These are phyloP conservation scores for Scenedesmus sp. DNA, from an alignment of 163 green algal genomes.

Conservation along the genomic window DNA sequence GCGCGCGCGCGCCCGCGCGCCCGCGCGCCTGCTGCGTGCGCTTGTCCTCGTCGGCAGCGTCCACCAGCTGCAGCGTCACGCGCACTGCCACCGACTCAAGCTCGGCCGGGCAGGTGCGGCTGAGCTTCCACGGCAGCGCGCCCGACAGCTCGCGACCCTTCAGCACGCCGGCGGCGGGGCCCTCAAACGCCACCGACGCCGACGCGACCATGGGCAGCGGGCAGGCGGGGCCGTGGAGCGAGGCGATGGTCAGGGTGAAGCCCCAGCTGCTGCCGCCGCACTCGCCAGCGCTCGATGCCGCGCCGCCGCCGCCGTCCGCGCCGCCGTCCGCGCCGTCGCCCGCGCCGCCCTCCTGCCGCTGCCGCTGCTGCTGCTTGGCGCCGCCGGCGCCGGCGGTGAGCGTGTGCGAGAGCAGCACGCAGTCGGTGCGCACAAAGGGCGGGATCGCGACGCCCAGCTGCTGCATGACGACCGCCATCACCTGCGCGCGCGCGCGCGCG, in stretches of 20 bases:
- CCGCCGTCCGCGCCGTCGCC: constrained; percentile 9
- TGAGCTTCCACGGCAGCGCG: constrained; percentile 19
- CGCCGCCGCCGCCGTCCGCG: not conserved
- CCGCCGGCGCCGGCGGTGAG: constrained; percentile 13
- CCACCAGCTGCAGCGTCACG: constrained; percentile 19
- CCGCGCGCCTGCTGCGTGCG: not conserved
- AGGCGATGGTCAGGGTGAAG: constrained; percentile 61
- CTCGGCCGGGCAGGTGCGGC: not conserved
- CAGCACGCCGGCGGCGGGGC: constrained; percentile 4
- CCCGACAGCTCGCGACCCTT: constrained; percentile 1
- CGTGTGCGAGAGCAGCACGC: constrained; percentile 55
- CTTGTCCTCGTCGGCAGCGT: constrained; percentile 25
- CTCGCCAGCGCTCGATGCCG: no score
- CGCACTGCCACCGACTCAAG: constrained; percentile 2
- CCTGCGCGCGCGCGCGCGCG: no score
- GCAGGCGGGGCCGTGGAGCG: constrained; percentile 60
- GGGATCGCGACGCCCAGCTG: constrained; percentile 52
- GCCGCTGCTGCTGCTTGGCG: not conserved
- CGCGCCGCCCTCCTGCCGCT: not conserved
- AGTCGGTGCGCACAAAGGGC: constrained; percentile 63
- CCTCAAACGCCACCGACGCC: constrained; percentile 12
- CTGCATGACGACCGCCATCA: constrained; percentile 45
- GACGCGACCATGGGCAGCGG: constrained; percentile 66
- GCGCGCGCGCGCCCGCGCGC: no score
- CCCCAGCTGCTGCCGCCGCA: constrained; percentile 27